These are phyloP conservation scores for Spathaspora girioi DNA, from an alignment of 805 yeast species.

Conservation along the genomic window DNA sequence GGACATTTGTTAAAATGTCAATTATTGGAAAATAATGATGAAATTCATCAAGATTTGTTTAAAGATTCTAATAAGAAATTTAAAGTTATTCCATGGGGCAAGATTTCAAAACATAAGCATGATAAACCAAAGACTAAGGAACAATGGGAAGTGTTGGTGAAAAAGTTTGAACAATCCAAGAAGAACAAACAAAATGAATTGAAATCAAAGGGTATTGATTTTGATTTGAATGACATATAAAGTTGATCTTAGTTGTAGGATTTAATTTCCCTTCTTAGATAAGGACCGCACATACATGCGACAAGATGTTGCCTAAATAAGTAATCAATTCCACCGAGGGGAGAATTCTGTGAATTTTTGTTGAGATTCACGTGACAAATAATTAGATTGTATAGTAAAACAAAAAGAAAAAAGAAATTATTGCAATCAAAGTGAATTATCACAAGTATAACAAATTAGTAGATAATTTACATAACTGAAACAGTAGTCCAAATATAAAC, in stretches of 20 bases:
- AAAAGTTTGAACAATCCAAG: conserved; percentile 40
- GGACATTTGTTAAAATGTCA: conserved; percentile 76
- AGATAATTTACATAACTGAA: not conserved
- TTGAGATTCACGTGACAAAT: not conserved
- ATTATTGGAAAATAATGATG: conserved; percentile 51
- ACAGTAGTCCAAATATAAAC: not conserved
- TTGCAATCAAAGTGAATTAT: not conserved
- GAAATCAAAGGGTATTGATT: conserved; percentile 58
- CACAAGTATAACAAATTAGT: not conserved
- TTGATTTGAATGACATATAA: conserved; percentile 20
- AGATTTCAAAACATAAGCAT: conserved; percentile 48
- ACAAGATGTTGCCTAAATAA: not conserved
- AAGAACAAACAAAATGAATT: conserved; percentile 47
- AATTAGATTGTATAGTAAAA: not conserved
- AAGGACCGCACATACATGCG: not conserved
- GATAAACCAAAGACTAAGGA: conserved; percentile 56
- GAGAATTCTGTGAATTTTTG: not conserved
- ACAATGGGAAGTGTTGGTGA: conserved; percentile 53
- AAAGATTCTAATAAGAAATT: conserved; percentile 52
- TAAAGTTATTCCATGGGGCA: conserved; percentile 57
- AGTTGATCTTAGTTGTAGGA: not conserved
- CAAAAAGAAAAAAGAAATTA: not conserved
- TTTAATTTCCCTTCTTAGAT: not conserved
- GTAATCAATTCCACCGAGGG: not conserved
- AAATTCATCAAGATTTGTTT: conserved; percentile 53